These are phyloP conservation scores for Aspergillus sclerotioniger DNA, from an alignment of 495 filamentous ascomycete species.

Conservation along the genomic window DNA sequence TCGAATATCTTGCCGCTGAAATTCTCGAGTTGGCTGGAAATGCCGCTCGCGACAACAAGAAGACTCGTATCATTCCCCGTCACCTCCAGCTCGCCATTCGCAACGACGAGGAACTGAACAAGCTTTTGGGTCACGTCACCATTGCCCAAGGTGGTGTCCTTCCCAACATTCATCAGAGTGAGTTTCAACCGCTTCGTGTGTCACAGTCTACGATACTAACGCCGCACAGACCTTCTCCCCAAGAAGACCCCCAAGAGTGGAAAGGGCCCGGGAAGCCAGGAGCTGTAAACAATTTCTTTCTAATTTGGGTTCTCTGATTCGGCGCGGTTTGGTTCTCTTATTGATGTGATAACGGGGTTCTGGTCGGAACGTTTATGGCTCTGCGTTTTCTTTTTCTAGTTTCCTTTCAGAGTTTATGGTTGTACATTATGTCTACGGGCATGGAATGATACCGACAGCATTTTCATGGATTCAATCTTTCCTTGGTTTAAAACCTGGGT, in stretches of 20 bases:
- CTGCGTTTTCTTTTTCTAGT: constrained; percentile 65
- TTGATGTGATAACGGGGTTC: constrained; percentile 89
- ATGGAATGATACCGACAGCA: constrained; percentile 53
- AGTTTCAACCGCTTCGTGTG: constrained; percentile 33
- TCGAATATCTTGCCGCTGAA: constrained; percentile 98
- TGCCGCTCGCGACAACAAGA: constrained; percentile 99
- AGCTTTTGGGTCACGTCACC: constrained; percentile 97
- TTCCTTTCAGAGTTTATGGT: constrained; percentile 70
- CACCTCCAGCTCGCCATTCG: constrained; percentile 99
- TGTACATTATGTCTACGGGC: constrained; percentile 91
- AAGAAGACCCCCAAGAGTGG: constrained; percentile 96
- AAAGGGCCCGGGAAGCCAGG: constrained; percentile 79
- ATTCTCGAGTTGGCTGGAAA: constrained; percentile 99
- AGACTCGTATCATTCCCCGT: constrained; percentile 99
- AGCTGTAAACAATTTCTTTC: constrained; percentile 65
- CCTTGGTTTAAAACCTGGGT: background rate
- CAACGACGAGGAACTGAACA: constrained; percentile 99
- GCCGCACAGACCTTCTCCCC: constrained; percentile 76
- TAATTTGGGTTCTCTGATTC: constrained; percentile 59
- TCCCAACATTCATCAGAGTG: constrained; percentile 98
- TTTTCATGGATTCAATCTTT: constrained; percentile 1
- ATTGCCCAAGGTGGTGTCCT: constrained; percentile 99
- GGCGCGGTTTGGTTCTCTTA: constrained; percentile 61
- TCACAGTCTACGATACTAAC: constrained; percentile 42
- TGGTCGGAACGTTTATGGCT: constrained; percentile 75